A percentile compares a stretch with the other conserved stretches of the same genome.
Evolutionary conservation across 805 yeast genomes (phyloP).

Genomic region (Ogataea thermomethanolica): DNA sequence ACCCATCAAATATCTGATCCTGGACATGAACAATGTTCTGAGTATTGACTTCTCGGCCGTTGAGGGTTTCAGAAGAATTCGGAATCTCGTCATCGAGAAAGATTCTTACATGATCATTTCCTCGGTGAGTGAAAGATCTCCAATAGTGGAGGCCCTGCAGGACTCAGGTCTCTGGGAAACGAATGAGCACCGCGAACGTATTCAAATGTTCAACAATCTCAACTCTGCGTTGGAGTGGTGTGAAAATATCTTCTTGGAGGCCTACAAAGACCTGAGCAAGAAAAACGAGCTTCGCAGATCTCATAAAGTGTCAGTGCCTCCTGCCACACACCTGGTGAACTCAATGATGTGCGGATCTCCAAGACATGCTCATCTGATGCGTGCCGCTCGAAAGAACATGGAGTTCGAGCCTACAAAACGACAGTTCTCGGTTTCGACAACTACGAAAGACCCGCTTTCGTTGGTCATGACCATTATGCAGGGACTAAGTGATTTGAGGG

Average conservation of each 20-base stretch:
- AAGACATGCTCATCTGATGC: conserved; percentile 47
- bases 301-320: neutral
- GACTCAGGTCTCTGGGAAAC: conserved; percentile 79
- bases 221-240: conserved; percentile 95
- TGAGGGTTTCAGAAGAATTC: conserved; percentile 86
- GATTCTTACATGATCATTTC: conserved; percentile 72
- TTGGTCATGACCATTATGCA: conserved; percentile 62
- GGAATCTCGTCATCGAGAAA: conserved; percentile 68
- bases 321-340: conserved; percentile 4
- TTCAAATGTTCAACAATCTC: conserved; percentile 69
- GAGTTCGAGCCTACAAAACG: conserved; percentile 27
- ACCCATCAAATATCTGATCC: conserved; percentile 74
- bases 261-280: conserved; percentile 41
- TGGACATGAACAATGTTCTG: conserved; percentile 81
- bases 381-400: conserved; percentile 47
- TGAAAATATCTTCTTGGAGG: conserved; percentile 79
- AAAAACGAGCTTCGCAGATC: conserved; percentile 3
- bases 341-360: conserved; percentile 43
- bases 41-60: conserved; percentile 93
- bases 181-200: conserved; percentile 40
- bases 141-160: conserved; percentile 64
- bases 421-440: conserved; percentile 9
- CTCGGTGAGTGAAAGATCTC: conserved; percentile 66
- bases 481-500: conserved; percentile 47
- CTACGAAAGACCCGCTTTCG: conserved; percentile 47